These are phyloP conservation scores for Tilletia horrida DNA, from an alignment of 1,284 basidiomycete species.

Conservation along the genomic window DNA sequence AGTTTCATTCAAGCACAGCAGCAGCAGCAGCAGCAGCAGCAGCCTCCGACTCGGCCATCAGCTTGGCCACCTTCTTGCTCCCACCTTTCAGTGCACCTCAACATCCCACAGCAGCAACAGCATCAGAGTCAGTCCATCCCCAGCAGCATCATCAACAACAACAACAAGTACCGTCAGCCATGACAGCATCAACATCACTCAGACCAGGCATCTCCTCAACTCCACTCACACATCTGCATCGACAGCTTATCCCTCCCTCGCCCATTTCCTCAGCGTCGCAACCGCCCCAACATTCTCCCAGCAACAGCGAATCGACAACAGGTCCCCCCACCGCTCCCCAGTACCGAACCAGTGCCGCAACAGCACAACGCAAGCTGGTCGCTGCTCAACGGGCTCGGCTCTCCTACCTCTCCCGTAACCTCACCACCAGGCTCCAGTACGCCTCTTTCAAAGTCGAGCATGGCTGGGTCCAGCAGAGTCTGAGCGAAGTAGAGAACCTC, in stretches of 20 bases:
- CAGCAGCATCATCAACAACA: background rate
- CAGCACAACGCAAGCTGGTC: constrained; percentile 15
- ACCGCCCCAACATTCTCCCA: background rate
- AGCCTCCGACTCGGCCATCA: background rate
- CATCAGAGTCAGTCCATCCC: too few species aligned
- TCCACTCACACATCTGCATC: background rate
- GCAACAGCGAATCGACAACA: background rate
- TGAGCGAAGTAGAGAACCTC: constrained; percentile 52
- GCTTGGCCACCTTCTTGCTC: background rate
- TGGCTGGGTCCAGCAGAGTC: constrained; percentile 50
- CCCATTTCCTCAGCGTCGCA: background rate
- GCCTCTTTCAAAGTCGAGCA: constrained; percentile 52
- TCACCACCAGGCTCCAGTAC: constrained; percentile 46
- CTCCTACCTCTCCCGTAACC: constrained; percentile 31
- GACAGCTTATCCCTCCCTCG: background rate
- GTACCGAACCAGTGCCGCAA: constrained; percentile 13
- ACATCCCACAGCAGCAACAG: background rate
- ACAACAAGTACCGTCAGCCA: background rate
- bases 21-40: background rate
- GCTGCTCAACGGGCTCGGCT: constrained; percentile 12
- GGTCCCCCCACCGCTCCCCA: background rate
- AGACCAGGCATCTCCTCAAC: too few species aligned
- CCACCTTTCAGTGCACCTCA: constrained; percentile 9
- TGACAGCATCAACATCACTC: background rate
- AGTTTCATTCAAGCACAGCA: background rate